These are phyloP conservation scores for Colletotrichum spinosum DNA, from an alignment of 2,329 filamentous ascomycete species.

Conservation along the genomic window DNA sequence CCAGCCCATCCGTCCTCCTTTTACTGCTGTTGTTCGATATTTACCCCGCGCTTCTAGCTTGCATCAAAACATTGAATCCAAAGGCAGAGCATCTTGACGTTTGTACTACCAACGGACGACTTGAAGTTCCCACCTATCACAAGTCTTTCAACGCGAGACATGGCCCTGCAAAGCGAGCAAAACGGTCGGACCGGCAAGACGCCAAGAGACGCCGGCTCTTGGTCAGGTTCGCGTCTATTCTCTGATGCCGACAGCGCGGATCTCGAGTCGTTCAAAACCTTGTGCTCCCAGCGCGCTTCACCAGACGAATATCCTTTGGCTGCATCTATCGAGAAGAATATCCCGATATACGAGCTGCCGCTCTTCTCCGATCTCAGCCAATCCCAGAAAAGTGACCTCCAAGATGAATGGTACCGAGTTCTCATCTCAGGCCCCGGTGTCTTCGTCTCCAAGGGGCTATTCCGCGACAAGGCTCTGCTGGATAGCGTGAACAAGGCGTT, in stretches of 20 bases:
- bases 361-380: conserved; percentile 44
- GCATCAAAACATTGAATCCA: no score
- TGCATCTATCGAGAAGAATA: conserved; percentile 56
- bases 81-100: no score
- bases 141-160: no score
- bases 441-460: conserved; percentile 67
- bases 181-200: no score
- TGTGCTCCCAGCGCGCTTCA: conserved; percentile 55
- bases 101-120: no score
- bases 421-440: conserved; percentile 69
- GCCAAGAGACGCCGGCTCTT: no score
- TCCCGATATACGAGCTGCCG: conserved; percentile 66
- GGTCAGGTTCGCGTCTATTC: conserved; percentile 39
- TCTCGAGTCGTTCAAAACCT: conserved; percentile 55
- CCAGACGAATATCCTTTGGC: conserved; percentile 60
- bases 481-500: conserved; percentile 60
- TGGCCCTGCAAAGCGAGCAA: no score
- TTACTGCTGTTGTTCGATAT: no score
- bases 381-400: conserved; percentile 53
- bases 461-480: conserved; percentile 55
- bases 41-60: no score
- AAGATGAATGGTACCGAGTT: conserved; percentile 71
- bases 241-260: conserved; percentile 46
- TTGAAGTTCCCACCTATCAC: no score
- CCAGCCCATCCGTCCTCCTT: no score